Evolutionary conservation across 2,329 filamentous ascomycete species (phyloP), one percentile per base, ranked within the genome.

Genomic region (Botrytis byssoidea): DNA sequence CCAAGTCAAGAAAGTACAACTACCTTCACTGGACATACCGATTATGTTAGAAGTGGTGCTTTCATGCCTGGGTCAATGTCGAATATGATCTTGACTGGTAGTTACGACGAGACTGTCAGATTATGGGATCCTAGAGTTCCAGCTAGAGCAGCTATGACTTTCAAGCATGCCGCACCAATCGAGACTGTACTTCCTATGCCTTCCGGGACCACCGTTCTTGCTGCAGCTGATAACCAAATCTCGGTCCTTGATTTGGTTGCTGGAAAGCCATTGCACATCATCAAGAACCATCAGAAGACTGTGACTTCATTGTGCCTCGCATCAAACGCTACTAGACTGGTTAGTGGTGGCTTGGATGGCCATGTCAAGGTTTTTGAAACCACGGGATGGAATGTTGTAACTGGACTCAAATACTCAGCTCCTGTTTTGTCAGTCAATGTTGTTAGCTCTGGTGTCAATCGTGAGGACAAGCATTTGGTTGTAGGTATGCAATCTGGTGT

Each of bases 361-460:
- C 96, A 98, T 83, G 91, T 98, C 84, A 99, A 99, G 84, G 90
- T 99, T 57, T 98, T 97, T 79, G 95, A 98, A 83, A 98, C 95
- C 1, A 91, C 91, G 0, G 91, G 90, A 69, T 99, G 96, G 96
- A 97, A 98, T 81, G 93, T 98, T 12, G 95, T 98, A n/a, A 92
- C 93, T 57, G 95, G 93, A 70, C 90, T 92, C 75, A 99, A 98
- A 84, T 99, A 98, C 83, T 91, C 94, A 8, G 93, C 94, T 2
- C 96, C 96, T 1, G 92, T 99, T 74, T 89, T 99, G 20, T 93
- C 94, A 16, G 88, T 98, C 74, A 89, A 88, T 74, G 92, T 97
- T 61, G 89, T 98, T 76, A 86, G 88, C 20, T 86, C 89, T 14
- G 90, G 90, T n/a, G 82, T 86, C 20, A 88, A 88, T 71, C 87